A percentile compares a stretch with the other conserved stretches of the same genome.
Evolutionary conservation across 371 early-diverging fungal genomes (phyloP).

Genomic region (Mortierella sp.): DNA sequence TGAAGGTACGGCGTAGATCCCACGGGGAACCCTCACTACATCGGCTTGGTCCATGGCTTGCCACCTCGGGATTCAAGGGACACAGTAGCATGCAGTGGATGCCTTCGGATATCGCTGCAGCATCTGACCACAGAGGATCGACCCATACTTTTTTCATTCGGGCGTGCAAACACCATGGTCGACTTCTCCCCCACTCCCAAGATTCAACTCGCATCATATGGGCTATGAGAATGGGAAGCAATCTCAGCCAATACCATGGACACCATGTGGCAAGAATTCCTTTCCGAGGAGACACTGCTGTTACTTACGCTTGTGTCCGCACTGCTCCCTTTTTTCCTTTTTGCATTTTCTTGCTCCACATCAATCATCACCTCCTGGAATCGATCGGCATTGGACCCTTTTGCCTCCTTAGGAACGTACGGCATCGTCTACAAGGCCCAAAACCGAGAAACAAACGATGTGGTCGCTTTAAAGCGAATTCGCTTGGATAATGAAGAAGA

Average conservation of each 20-base stretch:
- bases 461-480: conserved; percentile 98
- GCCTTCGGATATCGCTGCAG: too few relatives aligned
- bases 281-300: not conserved
- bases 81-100: too few relatives aligned
- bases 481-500: conserved; percentile 97
- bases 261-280: too few relatives aligned
- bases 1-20: conserved; percentile 76
- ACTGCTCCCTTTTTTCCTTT: not conserved
- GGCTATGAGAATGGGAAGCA: too few relatives aligned
- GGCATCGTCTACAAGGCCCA: conserved; percentile 98
- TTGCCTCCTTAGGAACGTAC: conserved; percentile 78
- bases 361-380: not conserved
- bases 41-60: not conserved
- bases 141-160: too few relatives aligned
- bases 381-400: not conserved
- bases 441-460: conserved; percentile 90
- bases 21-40: not conserved
- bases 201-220: too few relatives aligned
- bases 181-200: too few relatives aligned
- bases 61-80: too few relatives aligned
- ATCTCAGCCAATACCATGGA: too few relatives aligned
- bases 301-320: not conserved
- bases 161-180: too few relatives aligned
- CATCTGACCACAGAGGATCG: too few relatives aligned
- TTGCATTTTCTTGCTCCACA: not conserved